Evolutionary conservation across 345 rosid species (phyloP).

Genomic region (Ceriops tagal): DNA sequence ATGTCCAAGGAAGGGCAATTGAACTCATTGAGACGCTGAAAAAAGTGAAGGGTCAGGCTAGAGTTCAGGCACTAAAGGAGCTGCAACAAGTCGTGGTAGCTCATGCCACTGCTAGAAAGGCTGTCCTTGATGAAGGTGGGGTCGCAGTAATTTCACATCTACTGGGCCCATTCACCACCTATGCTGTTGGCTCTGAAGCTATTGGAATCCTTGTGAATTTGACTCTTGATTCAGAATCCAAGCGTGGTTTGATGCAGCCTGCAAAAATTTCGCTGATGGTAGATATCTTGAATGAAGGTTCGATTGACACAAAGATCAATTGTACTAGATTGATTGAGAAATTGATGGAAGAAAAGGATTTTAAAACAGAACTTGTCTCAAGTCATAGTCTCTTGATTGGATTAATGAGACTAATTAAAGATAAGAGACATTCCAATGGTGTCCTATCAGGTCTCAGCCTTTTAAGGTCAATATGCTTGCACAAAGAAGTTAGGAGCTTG

Average conservation of each 20-base stretch:
- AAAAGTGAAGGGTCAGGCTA: constrained; percentile 63
- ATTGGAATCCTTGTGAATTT: constrained; percentile 60
- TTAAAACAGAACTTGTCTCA: constrained; percentile 45
- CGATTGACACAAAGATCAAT: constrained; percentile 54
- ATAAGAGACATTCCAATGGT: constrained; percentile 50
- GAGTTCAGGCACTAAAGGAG: constrained; percentile 60
- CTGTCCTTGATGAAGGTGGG: constrained; percentile 54
- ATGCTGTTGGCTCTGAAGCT: constrained; percentile 63
- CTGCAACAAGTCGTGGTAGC: constrained; percentile 50
- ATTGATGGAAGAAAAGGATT: constrained; percentile 50
- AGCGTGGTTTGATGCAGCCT: constrained; percentile 54
- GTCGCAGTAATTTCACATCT: constrained; percentile 44
- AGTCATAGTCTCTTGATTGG: constrained; percentile 62
- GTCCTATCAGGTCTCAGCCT: constrained; percentile 47
- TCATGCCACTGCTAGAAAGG: constrained; percentile 48
- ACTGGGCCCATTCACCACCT: constrained; percentile 59
- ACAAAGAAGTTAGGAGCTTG: constrained; percentile 38
- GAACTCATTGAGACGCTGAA: constrained; percentile 53
- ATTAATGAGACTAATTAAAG: constrained; percentile 56
- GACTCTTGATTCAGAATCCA: constrained; percentile 57
- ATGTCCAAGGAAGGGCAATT: constrained; percentile 55
- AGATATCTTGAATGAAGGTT: constrained; percentile 66
- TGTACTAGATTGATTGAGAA: constrained; percentile 49
- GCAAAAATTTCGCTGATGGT: constrained; percentile 55
- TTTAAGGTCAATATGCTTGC: constrained; percentile 46